Evolutionary conservation across 371 early-diverging fungal species (phyloP).

Genomic region (Thermomucor indicae-seudaticae): DNA sequence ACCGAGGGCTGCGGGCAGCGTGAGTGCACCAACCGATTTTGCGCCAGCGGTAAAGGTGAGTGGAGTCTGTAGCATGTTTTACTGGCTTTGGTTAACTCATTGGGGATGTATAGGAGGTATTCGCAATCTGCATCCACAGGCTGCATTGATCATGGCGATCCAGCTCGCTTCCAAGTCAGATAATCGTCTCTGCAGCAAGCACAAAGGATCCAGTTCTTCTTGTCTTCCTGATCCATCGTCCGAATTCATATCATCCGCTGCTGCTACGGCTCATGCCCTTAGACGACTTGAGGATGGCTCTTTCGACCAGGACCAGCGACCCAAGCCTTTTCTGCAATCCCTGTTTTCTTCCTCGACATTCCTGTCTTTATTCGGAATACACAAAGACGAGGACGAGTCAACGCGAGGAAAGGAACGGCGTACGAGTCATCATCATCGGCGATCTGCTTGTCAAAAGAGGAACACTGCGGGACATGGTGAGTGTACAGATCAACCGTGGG

Average conservation of each 20-base stretch:
- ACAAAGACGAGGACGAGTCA: no score
- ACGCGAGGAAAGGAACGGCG: no score
- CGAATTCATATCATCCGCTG: no score
- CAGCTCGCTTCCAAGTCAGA: slow-evolving; percentile 40
- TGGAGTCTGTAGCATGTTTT: background rate
- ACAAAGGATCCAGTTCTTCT: background rate
- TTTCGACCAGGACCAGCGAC: background rate
- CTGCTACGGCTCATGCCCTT: background rate
- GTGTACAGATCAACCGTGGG: no score
- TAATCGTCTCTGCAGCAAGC: slow-evolving; percentile 20
- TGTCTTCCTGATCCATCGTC: slow-evolving; percentile 1
- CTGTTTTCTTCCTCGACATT: slow-evolving; percentile 21
- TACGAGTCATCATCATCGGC: background rate
- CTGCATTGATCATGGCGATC: slow-evolving; percentile 42
- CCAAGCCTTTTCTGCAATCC: slow-evolving; percentile 32
- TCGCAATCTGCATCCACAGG: slow-evolving; percentile 38
- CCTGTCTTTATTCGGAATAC: slow-evolving; percentile 11
- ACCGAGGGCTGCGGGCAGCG: slow-evolving; percentile 33
- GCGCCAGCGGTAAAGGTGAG: slow-evolving; percentile 37
- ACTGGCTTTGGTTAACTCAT: background rate
- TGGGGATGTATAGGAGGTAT: slow-evolving; percentile 35
- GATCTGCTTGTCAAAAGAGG: background rate
- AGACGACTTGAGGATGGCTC: slow-evolving; percentile 1
- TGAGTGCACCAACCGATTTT: slow-evolving; percentile 38
- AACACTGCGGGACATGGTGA: no score